Conservation (phyloP, 768 basidiomycete genomes). For the Termitomyces sp. region DNA sequence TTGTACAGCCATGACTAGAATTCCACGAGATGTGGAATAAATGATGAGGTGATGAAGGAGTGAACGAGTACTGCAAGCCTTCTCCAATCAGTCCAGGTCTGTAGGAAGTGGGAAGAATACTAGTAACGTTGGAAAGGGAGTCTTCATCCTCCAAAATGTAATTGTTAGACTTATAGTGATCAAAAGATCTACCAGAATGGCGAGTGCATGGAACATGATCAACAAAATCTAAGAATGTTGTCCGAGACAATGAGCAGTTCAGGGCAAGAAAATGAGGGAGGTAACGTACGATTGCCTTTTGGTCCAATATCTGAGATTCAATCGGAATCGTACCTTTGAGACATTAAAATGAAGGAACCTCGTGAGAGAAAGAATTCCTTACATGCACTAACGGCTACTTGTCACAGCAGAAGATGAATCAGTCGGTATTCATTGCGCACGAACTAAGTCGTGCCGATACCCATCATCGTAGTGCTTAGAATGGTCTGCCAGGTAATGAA, state of each 20-base stretch:
- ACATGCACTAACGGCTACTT: too few relatives aligned
- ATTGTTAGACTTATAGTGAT: conserved; percentile 3
- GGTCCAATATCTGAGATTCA: too few relatives aligned
- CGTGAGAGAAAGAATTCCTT: too few relatives aligned
- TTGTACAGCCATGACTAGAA: conserved; percentile 3
- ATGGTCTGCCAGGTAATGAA: neutral
- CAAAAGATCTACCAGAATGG: conserved; percentile 3
- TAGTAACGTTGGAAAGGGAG: neutral
- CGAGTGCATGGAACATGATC: conserved; percentile 1
- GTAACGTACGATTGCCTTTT: too few relatives aligned
- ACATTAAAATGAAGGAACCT: too few relatives aligned
- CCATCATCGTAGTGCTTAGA: neutral
- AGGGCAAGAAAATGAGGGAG: neutral
- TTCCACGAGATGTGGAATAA: conserved; percentile 7
- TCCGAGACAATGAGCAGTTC: neutral
- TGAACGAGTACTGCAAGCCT: conserved; percentile 1
- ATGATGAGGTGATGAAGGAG: conserved; percentile 6
- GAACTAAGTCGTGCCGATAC: neutral
- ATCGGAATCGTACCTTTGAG: too few relatives aligned
- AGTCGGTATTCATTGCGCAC: too few relatives aligned
- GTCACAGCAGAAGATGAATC: too few relatives aligned
- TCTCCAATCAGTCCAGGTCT: neutral
- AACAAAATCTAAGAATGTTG: neutral
- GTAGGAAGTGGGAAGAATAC: neutral
- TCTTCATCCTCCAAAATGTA: neutral